A percentile compares a stretch with the other conserved stretches of the same genome.
These are phyloP conservation scores for Arthroderma sp. DNA, from an alignment of 2,329 filamentous ascomycete species.

Conservation along the genomic window DNA sequence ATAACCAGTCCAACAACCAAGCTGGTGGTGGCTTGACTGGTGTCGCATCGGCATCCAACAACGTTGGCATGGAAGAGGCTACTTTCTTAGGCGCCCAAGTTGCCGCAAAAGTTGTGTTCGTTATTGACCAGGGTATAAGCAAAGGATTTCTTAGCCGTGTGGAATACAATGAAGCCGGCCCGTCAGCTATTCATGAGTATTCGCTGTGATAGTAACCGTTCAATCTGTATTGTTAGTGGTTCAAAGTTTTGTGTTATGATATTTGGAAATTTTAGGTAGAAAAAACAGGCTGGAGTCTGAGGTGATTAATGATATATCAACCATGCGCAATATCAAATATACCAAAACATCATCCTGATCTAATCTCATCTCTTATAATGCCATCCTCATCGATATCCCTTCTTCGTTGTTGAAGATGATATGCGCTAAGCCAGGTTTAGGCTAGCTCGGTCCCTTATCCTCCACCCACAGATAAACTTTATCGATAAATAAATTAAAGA, in stretches of 20 bases:
- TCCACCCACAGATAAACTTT: conserved; percentile 4
- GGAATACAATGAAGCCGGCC: conserved; percentile 56
- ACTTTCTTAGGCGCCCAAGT: conserved; percentile 81
- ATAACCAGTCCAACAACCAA: neutral
- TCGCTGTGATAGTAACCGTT: conserved; percentile 20
- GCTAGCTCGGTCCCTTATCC: conserved; percentile 1
- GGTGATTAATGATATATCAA: neutral
- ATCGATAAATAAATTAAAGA: neutral
- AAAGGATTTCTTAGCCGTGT: conserved; percentile 58
- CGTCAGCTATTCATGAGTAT: conserved; percentile 49
- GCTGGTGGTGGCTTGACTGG: conserved; percentile 19
- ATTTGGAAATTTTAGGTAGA: neutral
- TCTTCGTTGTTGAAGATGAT: neutral
- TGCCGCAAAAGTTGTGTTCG: conserved; percentile 61
- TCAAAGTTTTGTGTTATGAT: no score
- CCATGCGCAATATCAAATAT: neutral
- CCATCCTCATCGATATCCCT: neutral
- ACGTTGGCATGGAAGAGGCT: conserved; percentile 59
- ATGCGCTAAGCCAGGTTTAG: neutral
- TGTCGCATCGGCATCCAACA: conserved; percentile 11
- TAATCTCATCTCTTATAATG: neutral
- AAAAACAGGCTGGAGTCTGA: neutral
- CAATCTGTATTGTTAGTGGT: neutral
- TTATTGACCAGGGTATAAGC: conserved; percentile 51
- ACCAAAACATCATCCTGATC: neutral